Conservation (phyloP, 768 basidiomycete genomes). For the Boletus vinaceobasis region DNA sequence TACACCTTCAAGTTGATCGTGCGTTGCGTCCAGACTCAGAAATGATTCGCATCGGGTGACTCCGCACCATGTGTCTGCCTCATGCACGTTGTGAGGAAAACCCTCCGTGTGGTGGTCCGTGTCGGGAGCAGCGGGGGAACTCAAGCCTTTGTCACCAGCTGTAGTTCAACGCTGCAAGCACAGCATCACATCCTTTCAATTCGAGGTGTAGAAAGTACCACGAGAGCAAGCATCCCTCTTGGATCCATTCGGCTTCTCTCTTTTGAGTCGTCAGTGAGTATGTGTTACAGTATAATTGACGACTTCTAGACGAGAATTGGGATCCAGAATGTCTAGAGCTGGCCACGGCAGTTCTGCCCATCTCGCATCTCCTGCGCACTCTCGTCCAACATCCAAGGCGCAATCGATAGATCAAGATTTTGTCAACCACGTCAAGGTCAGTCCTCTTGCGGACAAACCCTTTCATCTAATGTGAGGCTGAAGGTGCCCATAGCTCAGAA, state of each 20-base stretch:
- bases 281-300: neutral
- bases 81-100: constrained; percentile 12
- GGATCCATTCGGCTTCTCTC: neutral
- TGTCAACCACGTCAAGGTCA: constrained; percentile 6
- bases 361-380: constrained; percentile 8
- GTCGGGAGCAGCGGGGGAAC: neutral
- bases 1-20: neutral
- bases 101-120: neutral
- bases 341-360: constrained; percentile 8
- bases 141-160: neutral
- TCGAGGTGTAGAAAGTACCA: neutral
- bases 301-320: neutral
- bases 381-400: constrained; percentile 10
- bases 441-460: neutral
- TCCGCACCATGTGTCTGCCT: constrained; percentile 20
- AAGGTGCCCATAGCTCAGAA: constrained; percentile 8
- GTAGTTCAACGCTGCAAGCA: constrained; percentile 6
- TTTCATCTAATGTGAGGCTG: neutral
- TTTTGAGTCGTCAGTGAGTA: constrained; percentile 8
- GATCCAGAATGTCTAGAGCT: constrained; percentile 18
- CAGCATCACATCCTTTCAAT: neutral
- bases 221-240: neutral
- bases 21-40: neutral
- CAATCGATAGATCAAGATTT: constrained; percentile 6
- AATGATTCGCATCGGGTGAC: neutral